Evolutionary conservation across 2,329 filamentous ascomycete genomes (phyloP), one percentile per base, ranked within the genome.

Genomic region (Colletotrichum sansevieriae): DNA sequence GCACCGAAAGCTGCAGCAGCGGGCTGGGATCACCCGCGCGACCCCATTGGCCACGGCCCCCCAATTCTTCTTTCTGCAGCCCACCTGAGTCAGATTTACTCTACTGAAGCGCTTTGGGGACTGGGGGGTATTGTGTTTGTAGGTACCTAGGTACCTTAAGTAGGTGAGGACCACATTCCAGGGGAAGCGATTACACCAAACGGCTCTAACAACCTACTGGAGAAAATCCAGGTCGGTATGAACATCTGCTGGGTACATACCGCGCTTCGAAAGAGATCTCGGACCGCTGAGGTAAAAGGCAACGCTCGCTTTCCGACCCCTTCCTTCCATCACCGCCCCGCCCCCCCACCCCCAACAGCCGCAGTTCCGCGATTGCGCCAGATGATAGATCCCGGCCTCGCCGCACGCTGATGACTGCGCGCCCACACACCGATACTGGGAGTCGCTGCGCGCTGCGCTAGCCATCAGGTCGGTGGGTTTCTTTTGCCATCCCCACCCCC

Each of bases 281-380:
- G 49, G 13, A 52, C 49, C 29, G 15, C 29, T 22, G 18, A 13
- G 3, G 11, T 6, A n/a, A 33, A 29, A 15, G 46, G 57, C 39
- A 51, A 29, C 58, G 46, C 35, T 41, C 46, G 46, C 20, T 62
- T 54, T 37, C 29, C 29, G 29, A 9, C 29, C 29, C 29, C 7
- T 3, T 8, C 59, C 59, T 37, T 37, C 57, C 22, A 29, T 39
- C 39, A 33, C 52, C 25, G 47, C 46, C 20, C 43, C 37, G 15
- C 35, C 41, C 54, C 43, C 47, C 25, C 46, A 61, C 65, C 41
- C 35, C 35, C 35, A 2, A 7, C 6, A 33, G 65, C 29, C 62
- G 39, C 41, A 51, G 62, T 60, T 64, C 62, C 55, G 60, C 65
- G 65, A 60, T 65, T 68, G 65, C 55, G 49, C 65, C 62, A 68